Base-by-base conservation (phyloP, 306 rosid genomes). In the Fragaria ananassa region DNA sequence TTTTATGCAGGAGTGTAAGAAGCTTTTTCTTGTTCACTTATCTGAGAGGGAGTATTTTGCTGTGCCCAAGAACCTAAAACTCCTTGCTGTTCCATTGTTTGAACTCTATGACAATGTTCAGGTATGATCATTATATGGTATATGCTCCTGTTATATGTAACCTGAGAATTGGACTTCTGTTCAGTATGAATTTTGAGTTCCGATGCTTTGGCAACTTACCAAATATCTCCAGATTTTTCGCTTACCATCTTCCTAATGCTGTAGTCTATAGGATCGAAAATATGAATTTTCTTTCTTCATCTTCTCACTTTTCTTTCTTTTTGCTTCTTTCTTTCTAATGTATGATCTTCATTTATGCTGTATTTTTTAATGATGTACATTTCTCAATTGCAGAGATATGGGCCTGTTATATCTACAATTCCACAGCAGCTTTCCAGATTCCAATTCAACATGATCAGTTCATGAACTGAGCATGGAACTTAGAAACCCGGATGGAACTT, bases 51-150 rank as follows among this genome's bases (percentile, higher is more conserved):
- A 89, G 81, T 93, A 91, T 84, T 96, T 93, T 73, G 99, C 98
- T 2, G 99, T 96, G 69, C 99, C 99, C 13, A 91, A 93, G 84
- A 96, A 96, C 83, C 86, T 96, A 78, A 96, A 96, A 82, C 94
- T 93, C 44, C 97, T 93, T 37, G 99, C 99, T 71, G 98, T 93
- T 82, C 99, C 99, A 57, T 83, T 96, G 88, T 96, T 96, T 78
- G 99, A 96, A 74, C 99, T 96, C 84, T 96, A 96, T 79, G 99
- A 96, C 84, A 96, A 96, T 78, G 99, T 93, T 78, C 99, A 96
- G 97, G 99, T 96, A 80, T 71, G 58, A 19, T 10, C 41, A 58
- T 76, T 31, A 3, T 44, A 14, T 73, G 23, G 68, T 64, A 11
- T 63, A 11, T 63, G 70, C 35, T 69, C 60, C 58, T 85, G 37